phyloP scores from a whole-genome alignment of 2,329 filamentous ascomycete genomes.

The Pseudogymnoascus sp. region DNA sequence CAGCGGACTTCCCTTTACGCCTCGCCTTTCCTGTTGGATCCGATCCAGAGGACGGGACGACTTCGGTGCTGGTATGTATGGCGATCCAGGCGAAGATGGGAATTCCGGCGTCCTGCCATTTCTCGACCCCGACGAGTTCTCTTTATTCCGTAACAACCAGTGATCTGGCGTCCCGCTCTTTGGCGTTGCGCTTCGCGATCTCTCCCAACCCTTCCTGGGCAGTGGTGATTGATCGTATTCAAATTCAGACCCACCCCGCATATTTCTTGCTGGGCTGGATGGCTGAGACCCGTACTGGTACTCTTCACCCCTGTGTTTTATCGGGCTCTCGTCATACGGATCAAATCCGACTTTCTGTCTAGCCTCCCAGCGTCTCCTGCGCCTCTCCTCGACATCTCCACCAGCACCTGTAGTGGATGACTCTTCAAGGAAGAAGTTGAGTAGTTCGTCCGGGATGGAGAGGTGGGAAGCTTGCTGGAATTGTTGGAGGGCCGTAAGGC shows the following conservation, averaged over 20 bases:
- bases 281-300: conserved; percentile 37
- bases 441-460: conserved; percentile 61
- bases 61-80: conserved; percentile 22
- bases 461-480: conserved; percentile 67
- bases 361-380: conserved; percentile 52
- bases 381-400: conserved; percentile 52
- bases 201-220: neutral
- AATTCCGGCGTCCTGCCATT: neutral
- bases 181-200: neutral
- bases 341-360: conserved; percentile 59
- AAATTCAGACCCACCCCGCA: neutral
- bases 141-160: conserved; percentile 14
- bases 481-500: conserved; percentile 64
- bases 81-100: conserved; percentile 20
- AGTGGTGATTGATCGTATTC: neutral
- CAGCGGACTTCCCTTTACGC: conserved; percentile 21
- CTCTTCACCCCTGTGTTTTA: conserved; percentile 56
- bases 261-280: neutral
- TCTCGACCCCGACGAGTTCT: conserved; percentile 12
- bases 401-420: conserved; percentile 59
- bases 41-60: conserved; percentile 21
- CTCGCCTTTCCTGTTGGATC: conserved; percentile 16
- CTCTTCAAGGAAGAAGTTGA: conserved; percentile 68
- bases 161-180: conserved; percentile 4
- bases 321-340: conserved; percentile 62